phyloP scores from a whole-genome alignment of 441 rosid species.

The Syzygium syzygioides region DNA sequence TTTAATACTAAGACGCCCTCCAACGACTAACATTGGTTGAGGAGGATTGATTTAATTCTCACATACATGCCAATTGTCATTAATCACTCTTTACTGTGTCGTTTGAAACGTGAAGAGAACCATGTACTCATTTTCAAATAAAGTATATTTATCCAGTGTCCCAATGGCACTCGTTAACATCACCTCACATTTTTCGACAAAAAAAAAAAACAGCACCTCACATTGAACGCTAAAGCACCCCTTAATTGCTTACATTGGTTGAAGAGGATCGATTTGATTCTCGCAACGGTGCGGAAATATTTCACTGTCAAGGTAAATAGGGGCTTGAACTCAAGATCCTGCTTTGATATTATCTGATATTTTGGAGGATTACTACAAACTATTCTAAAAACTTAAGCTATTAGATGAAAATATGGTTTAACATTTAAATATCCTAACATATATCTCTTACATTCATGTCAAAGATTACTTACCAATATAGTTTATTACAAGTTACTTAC shows the following conservation, averaged over 20 bases:
- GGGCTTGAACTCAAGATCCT: too few species aligned
- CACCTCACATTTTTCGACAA: too few species aligned
- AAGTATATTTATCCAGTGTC: not conserved
- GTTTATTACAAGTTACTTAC: not conserved
- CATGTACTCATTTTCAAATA: not conserved
- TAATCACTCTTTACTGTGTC: not conserved
- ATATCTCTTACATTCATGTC: too few species aligned
- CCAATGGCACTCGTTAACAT: not conserved
- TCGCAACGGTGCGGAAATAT: not conserved
- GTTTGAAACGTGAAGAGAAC: not conserved
- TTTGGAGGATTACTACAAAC: too few species aligned
- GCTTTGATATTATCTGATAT: too few species aligned
- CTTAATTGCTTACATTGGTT: not conserved
- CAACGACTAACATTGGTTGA: not conserved
- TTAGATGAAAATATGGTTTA: too few species aligned
- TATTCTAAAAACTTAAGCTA: too few species aligned
- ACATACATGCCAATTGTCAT: not conserved
- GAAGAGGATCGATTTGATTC: not conserved
- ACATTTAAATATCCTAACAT: too few species aligned
- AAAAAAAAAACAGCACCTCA: not conserved
- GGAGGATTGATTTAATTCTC: not conserved
- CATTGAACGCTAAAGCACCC: not conserved
- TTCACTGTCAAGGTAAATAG: too few species aligned
- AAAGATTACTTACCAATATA: not conserved
- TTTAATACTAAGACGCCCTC: not conserved